Evolutionary conservation across 2,329 filamentous ascomycete genomes (phyloP), one percentile per base, ranked within the genome.

Genomic region (Claviceps sp.): DNA sequence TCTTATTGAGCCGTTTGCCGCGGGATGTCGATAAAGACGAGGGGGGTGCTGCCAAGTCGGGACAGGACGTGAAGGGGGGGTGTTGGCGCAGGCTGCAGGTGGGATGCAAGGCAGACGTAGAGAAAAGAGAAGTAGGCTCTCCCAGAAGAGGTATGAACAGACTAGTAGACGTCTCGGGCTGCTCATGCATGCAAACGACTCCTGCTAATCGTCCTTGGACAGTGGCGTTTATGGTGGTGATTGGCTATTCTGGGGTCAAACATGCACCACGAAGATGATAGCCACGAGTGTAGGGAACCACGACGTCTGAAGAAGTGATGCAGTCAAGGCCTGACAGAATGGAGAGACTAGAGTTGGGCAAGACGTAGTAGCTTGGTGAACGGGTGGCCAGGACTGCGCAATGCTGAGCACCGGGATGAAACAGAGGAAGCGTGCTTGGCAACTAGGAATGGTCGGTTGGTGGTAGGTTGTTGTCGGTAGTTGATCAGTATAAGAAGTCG

Each of bases 191-290:
- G 59, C 57, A 55, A 34, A 57, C 54, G 57, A 54, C 55, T 58
- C 55, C 55, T 56, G 52, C 52, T 44, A 53, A 57, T 57, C 54
- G 53, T 61, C 60, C 63, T 62, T 63, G 62, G 57, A 57, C 60
- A 55, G 44, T 59, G 52, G 55, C 55, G 59, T 54, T 54, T 54
- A 54, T 50, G 54, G 55, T 57, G 63, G 58, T 67, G 64, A 67
- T 68, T 68, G 65, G 65, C 60, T 59, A 58, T 60, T 52, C 54
- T 57, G 54, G 58, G 61, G 62, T 56, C 56, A 55, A 46, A 57
- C 56, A 52, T 59, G 56, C 59, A 62, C 65, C 65, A 68, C 67
- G 66, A 56, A 57, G 44, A 59, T 56, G 57, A 56, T 58, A 58
- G 56, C 58, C 58, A 60, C 63, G 60, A 62, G 63, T 61, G 63